phyloP scores from a whole-genome alignment of 2,329 filamentous ascomycete species.

The Pseudocercospora eumusae region DNA sequence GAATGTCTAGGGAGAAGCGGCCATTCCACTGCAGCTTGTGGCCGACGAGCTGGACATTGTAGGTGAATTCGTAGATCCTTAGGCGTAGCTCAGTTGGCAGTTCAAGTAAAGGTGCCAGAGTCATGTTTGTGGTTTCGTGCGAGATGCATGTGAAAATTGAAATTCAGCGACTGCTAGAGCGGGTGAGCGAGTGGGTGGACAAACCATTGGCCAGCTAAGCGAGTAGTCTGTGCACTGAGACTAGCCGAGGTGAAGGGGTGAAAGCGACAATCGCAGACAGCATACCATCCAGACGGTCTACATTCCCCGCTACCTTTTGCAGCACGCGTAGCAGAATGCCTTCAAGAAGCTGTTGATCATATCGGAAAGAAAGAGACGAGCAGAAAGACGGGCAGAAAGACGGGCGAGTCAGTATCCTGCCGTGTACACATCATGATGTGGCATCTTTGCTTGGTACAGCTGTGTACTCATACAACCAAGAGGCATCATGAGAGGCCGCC shows the following conservation, averaged over 20 bases:
- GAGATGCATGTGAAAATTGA: too few relatives aligned
- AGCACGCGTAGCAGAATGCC: background rate
- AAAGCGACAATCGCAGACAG: too few relatives aligned
- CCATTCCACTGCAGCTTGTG: background rate
- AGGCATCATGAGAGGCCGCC: background rate
- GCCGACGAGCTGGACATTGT: background rate
- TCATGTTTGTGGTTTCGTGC: background rate
- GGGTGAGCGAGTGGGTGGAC: too few relatives aligned
- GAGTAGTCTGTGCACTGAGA: too few relatives aligned
- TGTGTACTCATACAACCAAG: background rate
- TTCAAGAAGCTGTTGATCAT: background rate
- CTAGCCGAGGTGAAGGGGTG: too few relatives aligned
- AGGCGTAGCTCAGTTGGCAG: conserved; percentile 5
- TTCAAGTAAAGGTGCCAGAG: background rate
- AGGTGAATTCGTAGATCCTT: conserved; percentile 6
- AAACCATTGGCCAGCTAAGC: too few relatives aligned
- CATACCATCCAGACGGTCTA: too few relatives aligned
- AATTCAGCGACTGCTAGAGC: too few relatives aligned
- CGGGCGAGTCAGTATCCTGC: too few relatives aligned
- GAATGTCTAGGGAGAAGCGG: background rate
- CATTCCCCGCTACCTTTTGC: too few relatives aligned
- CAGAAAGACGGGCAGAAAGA: background rate
- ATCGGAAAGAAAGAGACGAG: background rate
- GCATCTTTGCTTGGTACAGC: background rate
- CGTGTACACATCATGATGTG: background rate